phyloP scores from a whole-genome alignment of 1,284 basidiomycete species.

The Ceratobasidium sp. region DNA sequence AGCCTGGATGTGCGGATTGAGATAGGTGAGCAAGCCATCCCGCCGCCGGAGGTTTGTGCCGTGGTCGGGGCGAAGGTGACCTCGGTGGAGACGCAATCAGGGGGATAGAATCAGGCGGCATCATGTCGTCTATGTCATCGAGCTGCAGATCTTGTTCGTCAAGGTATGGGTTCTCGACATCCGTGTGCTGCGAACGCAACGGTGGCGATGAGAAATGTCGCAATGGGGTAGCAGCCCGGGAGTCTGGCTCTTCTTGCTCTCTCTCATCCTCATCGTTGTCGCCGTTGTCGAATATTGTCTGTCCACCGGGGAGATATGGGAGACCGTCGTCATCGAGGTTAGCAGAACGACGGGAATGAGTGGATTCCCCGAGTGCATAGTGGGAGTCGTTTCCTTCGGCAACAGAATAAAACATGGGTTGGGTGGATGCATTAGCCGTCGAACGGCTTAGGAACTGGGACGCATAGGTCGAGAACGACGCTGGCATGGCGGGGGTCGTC shows the following conservation, averaged over 20 bases:
- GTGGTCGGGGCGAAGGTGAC: conserved; percentile 52
- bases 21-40: conserved; percentile 83
- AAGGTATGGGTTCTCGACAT: conserved; percentile 48
- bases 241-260: conserved; percentile 60
- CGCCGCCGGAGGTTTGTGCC: conserved; percentile 59
- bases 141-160: conserved; percentile 47
- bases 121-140: conserved; percentile 73
- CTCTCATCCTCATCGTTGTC: conserved; percentile 66
- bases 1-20: conserved; percentile 58
- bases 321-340: conserved; percentile 49
- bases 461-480: conserved; percentile 49
- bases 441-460: conserved; percentile 49
- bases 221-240: conserved; percentile 23
- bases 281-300: conserved; percentile 57
- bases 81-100: conserved; percentile 62
- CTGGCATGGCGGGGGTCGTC: conserved; percentile 23
- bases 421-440: conserved; percentile 34
- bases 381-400: conserved; percentile 48
- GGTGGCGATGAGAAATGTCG: conserved; percentile 46
- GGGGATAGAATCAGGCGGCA: conserved; percentile 71
- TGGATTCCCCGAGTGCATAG: conserved; percentile 40
- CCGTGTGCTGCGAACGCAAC: conserved; percentile 30
- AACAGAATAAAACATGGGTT: conserved; percentile 50
- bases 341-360: conserved; percentile 33
- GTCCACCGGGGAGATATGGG: conserved; percentile 46